Conservation (phyloP, 495 filamentous ascomycete genomes). For the Cercophora scortea region DNA sequence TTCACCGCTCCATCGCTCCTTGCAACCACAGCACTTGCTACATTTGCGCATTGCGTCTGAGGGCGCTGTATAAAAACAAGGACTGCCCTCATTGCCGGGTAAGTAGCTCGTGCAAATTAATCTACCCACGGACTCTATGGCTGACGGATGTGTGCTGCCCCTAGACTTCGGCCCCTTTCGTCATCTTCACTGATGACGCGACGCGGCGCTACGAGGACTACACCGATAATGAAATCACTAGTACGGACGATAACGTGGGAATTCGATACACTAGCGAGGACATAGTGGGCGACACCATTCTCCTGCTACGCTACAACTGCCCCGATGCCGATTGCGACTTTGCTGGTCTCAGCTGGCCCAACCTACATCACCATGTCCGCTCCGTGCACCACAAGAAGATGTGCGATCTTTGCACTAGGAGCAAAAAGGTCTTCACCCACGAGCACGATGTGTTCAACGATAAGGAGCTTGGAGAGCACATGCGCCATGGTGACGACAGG, state of each 20-base stretch:
- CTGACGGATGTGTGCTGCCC: too few species aligned
- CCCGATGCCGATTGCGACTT: slow-evolving; percentile 78
- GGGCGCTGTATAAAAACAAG: slow-evolving; percentile 91
- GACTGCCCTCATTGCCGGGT: slow-evolving; percentile 91
- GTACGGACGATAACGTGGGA: slow-evolving; percentile 72
- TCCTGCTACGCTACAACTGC: slow-evolving; percentile 93
- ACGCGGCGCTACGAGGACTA: slow-evolving; percentile 81
- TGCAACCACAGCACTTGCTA: slow-evolving; percentile 96
- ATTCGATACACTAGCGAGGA: slow-evolving; percentile 81
- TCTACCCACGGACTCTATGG: too few species aligned
- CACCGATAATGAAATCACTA: slow-evolving; percentile 58
- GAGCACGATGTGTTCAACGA: slow-evolving; percentile 90
- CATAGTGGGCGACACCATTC: slow-evolving; percentile 78
- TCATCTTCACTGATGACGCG: slow-evolving; percentile 84
- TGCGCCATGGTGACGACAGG: slow-evolving; percentile 83
- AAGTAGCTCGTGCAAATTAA: slow-evolving; percentile 20
- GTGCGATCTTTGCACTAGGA: slow-evolving; percentile 89
- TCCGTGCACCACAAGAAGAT: slow-evolving; percentile 74
- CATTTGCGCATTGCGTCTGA: slow-evolving; percentile 81
- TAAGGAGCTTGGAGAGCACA: slow-evolving; percentile 76
- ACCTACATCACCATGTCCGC: slow-evolving; percentile 87
- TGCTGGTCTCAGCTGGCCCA: slow-evolving; percentile 86
- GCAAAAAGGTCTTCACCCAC: slow-evolving; percentile 98
- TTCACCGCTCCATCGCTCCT: slow-evolving; percentile 77
- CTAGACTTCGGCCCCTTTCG: slow-evolving; percentile 70